These are phyloP conservation scores for Phytophthora cactorum DNA, from an alignment of 352 stramenopile species.

Conservation along the genomic window DNA sequence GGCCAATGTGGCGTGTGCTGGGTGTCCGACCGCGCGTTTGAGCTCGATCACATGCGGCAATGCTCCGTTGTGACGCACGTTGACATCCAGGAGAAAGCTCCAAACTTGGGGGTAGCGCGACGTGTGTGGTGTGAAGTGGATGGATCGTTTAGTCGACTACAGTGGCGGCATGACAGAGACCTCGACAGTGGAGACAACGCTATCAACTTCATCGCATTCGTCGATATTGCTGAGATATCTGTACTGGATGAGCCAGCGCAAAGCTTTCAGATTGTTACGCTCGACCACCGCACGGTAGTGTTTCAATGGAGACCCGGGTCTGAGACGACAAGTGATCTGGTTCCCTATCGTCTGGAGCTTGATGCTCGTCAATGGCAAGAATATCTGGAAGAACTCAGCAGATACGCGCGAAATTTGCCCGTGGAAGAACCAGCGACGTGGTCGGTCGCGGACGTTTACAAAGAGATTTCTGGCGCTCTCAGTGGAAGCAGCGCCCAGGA, in stretches of 20 bases:
- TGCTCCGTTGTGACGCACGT: conserved; percentile 15
- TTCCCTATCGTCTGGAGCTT: conserved; percentile 27
- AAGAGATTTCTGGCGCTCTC: conserved; percentile 5
- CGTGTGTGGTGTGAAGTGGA: conserved; percentile 70
- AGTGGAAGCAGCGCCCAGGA: conserved; percentile 1
- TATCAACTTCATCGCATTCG: conserved; percentile 35
- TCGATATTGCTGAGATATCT: conserved; percentile 39
- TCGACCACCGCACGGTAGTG: conserved; percentile 38
- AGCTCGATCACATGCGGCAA: conserved; percentile 29
- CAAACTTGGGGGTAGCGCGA: conserved; percentile 40
- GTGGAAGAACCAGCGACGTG: background rate
- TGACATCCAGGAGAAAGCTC: background rate
- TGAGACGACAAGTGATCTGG: background rate
- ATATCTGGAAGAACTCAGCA: conserved; percentile 56
- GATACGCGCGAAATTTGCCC: conserved; percentile 36
- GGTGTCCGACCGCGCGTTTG: conserved; percentile 40
- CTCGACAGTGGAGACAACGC: conserved; percentile 7
- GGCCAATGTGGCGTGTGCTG: conserved; percentile 36
- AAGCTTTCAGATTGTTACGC: conserved; percentile 53
- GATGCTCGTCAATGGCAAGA: conserved; percentile 54
- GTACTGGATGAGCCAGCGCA: conserved; percentile 24
- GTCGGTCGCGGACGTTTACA: conserved; percentile 7
- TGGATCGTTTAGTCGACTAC: conserved; percentile 40
- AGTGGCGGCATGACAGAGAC: conserved; percentile 50
- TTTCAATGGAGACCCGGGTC: conserved; percentile 50